Evolutionary conservation across 2,329 filamentous ascomycete species (phyloP).

Genomic region (Venturia nashicola): DNA sequence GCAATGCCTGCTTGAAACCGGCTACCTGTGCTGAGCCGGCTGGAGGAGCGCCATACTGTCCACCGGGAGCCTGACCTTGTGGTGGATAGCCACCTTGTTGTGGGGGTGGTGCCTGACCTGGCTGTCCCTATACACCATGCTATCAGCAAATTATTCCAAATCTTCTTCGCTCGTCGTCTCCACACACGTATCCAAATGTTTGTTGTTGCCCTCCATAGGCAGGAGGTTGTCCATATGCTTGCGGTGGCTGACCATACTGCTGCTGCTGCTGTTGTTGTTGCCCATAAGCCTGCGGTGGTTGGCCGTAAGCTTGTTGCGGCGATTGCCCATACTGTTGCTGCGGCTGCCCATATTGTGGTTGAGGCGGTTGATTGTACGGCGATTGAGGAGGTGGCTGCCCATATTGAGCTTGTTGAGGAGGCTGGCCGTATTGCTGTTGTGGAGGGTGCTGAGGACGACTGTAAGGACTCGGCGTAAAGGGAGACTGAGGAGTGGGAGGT

Average conservation of each 20-base stretch:
- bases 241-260: conserved; percentile 16
- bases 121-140: conserved; percentile 15
- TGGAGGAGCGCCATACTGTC: conserved; percentile 14
- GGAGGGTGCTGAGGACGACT: conserved; percentile 18
- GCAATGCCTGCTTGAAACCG: conserved; percentile 42
- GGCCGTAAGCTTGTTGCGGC: conserved; percentile 19
- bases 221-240: conserved; percentile 16
- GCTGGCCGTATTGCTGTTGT: conserved; percentile 13
- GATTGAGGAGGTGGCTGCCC: conserved; percentile 14
- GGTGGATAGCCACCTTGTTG: conserved; percentile 21
- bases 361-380: conserved; percentile 19
- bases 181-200: conserved; percentile 3
- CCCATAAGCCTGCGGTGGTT: conserved; percentile 21
- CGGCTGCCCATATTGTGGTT: conserved; percentile 17
- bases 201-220: conserved; percentile 9
- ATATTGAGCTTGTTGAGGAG: conserved; percentile 15
- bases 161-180: conserved; percentile 10
- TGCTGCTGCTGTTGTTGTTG: conserved; percentile 13
- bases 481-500: conserved; percentile 16
- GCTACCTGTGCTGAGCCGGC: conserved; percentile 33
- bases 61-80: conserved; percentile 19
- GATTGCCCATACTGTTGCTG: conserved; percentile 13
- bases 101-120: conserved; percentile 20
- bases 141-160: neutral
- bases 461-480: conserved; percentile 20